These are phyloP conservation scores for Marasmius tenuissimus DNA, from an alignment of 1,284 basidiomycete genomes.

Conservation along the genomic window DNA sequence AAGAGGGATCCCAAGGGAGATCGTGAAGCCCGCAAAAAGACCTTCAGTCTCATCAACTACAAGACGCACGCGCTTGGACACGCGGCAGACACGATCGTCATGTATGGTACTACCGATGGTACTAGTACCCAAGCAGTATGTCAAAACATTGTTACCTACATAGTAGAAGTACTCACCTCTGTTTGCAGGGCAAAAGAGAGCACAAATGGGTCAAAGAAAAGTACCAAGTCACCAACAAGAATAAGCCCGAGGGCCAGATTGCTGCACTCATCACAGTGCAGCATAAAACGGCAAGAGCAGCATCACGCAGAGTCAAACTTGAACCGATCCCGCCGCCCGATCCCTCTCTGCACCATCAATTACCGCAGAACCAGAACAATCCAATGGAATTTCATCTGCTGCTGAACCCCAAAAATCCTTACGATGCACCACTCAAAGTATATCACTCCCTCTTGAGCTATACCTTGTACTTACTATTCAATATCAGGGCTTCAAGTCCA, in stretches of 20 bases:
- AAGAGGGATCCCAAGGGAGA: not conserved
- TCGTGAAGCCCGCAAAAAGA: conserved; percentile 3
- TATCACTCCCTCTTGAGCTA: too few relatives aligned
- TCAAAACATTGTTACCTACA: conserved; percentile 14
- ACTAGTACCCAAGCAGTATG: conserved; percentile 6
- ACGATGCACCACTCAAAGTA: too few relatives aligned
- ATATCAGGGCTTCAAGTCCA: too few relatives aligned
- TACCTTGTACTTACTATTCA: too few relatives aligned
- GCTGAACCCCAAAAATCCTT: too few relatives aligned
- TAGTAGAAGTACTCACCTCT: not conserved
- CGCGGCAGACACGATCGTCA: not conserved
- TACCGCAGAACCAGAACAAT: conserved; percentile 4
- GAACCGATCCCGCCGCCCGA: not conserved
- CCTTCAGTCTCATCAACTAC: conserved; percentile 23
- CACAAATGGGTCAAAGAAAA: conserved; percentile 31
- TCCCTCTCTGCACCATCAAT: conserved; percentile 17
- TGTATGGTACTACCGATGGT: conserved; percentile 11
- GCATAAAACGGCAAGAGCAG: not conserved
- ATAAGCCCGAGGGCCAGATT: too few relatives aligned
- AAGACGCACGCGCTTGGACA: conserved; percentile 19
- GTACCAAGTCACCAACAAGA: conserved; percentile 34
- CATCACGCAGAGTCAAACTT: not conserved
- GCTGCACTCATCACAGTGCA: not conserved
- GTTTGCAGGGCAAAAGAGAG: conserved; percentile 29
- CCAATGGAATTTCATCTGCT: too few relatives aligned